Evolutionary conservation across 2,329 filamentous ascomycete genomes (phyloP).

Genomic region (Microdochium bolleyi): DNA sequence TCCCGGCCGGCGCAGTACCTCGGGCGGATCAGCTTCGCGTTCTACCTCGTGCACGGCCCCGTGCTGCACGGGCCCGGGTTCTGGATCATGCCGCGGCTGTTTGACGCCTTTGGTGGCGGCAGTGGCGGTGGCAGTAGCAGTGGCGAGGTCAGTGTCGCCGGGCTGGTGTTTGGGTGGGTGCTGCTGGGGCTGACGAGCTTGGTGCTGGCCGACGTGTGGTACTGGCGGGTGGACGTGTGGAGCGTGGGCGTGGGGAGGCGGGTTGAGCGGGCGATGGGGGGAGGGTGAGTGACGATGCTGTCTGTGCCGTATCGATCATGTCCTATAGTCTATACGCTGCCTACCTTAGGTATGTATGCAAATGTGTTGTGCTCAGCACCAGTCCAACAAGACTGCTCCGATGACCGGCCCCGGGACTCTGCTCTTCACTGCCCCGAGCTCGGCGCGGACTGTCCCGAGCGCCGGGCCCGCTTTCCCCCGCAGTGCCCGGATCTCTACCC

Average conservation of each 20-base stretch:
- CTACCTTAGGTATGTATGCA: no score
- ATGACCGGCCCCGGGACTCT: not conserved
- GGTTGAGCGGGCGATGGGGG: slow-evolving; percentile 15
- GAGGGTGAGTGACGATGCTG: not conserved
- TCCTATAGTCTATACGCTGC: no score
- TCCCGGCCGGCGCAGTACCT: slow-evolving; percentile 24
- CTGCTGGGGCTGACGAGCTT: slow-evolving; percentile 20
- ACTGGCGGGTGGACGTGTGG: slow-evolving; percentile 26
- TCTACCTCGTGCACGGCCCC: slow-evolving; percentile 29
- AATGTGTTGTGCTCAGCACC: no score
- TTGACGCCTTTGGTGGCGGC: slow-evolving; percentile 23
- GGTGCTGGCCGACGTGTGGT: slow-evolving; percentile 26
- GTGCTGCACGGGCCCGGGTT: slow-evolving; percentile 18
- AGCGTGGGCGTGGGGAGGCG: slow-evolving; percentile 26
- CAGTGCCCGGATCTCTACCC: no score
- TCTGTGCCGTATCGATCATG: not conserved
- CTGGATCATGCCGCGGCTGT: slow-evolving; percentile 28
- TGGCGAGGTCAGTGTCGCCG: slow-evolving; percentile 3
- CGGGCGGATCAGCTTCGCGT: slow-evolving; percentile 29
- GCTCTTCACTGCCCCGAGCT: no score
- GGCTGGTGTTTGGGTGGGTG: slow-evolving; percentile 22
- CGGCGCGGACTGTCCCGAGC: no score
- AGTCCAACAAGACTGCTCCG: not conserved
- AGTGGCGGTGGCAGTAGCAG: slow-evolving; percentile 13
- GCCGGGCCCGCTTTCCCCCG: no score